Base-by-base conservation (phyloP, 1,284 basidiomycete species). In the Fomitopsis betulina region DNA sequence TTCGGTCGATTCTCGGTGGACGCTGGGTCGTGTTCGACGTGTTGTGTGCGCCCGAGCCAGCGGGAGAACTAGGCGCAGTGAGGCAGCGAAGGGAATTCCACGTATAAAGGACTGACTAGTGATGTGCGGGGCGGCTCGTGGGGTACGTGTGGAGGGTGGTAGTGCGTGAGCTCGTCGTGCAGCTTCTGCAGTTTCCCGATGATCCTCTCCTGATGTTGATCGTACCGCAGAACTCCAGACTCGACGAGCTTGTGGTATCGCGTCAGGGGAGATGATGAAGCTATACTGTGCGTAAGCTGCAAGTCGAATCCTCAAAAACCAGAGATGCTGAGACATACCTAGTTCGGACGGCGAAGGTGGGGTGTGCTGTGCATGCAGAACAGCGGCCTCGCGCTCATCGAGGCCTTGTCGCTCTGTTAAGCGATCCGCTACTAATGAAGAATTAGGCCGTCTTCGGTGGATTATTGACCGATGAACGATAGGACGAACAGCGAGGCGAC, bases 171-270 rank as follows among this genome's bases (percentile, higher is more conserved):
- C 53, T 86, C 79, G 59, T 92, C 80, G 73, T 97, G 89, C 60
- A 98, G 75, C 52, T 81, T 75, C 72, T 98, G 91, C 13, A 99
- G 79, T 64, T 87, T 84, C 68, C 85, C 76, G 59, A 98, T 87
- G 65, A 98, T 96, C 35, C 80, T 79, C 35, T 86, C 85, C 73
- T 99, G 96, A 74, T 95, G 87, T 8, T 83, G 79, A 70, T 99
- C 96, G 53, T 87, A 79, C 21, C 84, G 80, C 50, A 99, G 76
- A 1, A 83, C 72, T 15, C 92, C 91, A n/a, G 77, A 73, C 5
- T 82, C 74, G 50, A 98, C 84, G 49, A 96, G 83, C 63, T 82
- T 77, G 63, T 87, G 79, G 75, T 98, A 98, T 55, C 87, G 85
- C 39, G 79, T 72, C 52, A 86, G 73, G 7, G 92, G 93, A 9